These are phyloP conservation scores for Annulohypoxylon nitens DNA, from an alignment of 495 filamentous ascomycete species.

Conservation along the genomic window DNA sequence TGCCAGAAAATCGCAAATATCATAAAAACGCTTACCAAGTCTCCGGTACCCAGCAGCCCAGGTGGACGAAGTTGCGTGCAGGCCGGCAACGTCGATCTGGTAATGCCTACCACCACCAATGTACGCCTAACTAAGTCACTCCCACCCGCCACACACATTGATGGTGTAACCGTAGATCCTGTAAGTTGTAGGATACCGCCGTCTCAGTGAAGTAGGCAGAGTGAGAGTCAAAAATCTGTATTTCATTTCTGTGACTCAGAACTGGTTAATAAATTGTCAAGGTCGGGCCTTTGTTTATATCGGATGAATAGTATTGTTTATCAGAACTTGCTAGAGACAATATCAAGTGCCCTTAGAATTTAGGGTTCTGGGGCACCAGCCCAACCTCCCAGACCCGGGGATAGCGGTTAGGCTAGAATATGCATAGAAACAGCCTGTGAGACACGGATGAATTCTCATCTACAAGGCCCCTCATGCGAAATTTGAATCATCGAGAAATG, in stretches of 20 bases:
- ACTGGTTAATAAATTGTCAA: neutral
- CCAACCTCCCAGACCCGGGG: neutral
- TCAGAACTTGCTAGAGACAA: neutral
- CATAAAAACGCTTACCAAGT: neutral
- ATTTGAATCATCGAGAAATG: neutral
- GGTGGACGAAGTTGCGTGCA: neutral
- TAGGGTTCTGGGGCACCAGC: neutral
- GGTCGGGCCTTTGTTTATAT: neutral
- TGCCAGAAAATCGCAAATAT: neutral
- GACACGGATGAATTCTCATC: neutral
- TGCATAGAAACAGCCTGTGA: neutral
- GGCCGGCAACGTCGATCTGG: neutral
- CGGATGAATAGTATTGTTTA: neutral
- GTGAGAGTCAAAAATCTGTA: neutral
- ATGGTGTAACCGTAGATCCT: neutral
- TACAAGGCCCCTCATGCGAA: neutral
- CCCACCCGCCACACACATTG: neutral
- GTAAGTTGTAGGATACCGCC: neutral
- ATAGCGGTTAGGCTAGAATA: neutral
- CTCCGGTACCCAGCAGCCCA: neutral
- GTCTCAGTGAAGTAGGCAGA: neutral
- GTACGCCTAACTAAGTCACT: neutral
- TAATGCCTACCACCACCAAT: neutral
- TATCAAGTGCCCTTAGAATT: neutral
- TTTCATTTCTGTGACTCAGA: neutral